Evolutionary conservation across 2,329 filamentous ascomycete genomes (phyloP), one percentile per base, ranked within the genome.

Genomic region (Botrytis sinoallii): DNA sequence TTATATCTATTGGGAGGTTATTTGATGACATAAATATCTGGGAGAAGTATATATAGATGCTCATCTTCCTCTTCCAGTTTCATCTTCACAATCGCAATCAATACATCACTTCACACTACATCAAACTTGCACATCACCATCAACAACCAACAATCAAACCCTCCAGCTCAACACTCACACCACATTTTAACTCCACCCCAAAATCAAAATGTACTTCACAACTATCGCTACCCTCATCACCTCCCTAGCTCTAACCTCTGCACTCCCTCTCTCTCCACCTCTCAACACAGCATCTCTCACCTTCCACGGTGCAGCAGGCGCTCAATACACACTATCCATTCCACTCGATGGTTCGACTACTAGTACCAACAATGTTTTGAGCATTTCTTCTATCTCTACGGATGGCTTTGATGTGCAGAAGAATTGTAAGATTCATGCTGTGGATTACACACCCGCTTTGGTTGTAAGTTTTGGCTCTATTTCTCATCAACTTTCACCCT

Each of bases 281-380:
- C 72, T 65, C 20, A 42, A 40, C n/a, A 55, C 60, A n/a, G 68
- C 61, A 46, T 60, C 76, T 29, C 46, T 76, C n/a, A 74, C 72
- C 32, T 79, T 80, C 74, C 73, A 78, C 18, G 78, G 78, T 59
- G 78, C 78, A 18, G 78, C 77, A 10, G 76, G 71, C 12, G 78
- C 78, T 10, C 25, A 72, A 38, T 80, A 80, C 60, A 70, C 74
- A 0, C 22, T 79, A 29, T 71, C 52, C 4, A 74, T 80, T 20
- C 77, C 77, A 29, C 75, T 78, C 12, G 78, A 79, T 59, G 75
- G 75, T 25, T 46, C 57, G 9, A 35, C 57, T 1, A 74, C 63
- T 10, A 44, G 38, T 10, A 80, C 77, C 42, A 70, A 76, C 74
- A 74, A 55, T 8, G 29, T 5, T 71, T 68, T 55, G 48, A 70